Percentiles rank a stretch among this genome's conserved stretches.
These are phyloP conservation scores for Phytophthora litchii DNA, from an alignment of 352 stramenopile species.

Conservation along the genomic window DNA sequence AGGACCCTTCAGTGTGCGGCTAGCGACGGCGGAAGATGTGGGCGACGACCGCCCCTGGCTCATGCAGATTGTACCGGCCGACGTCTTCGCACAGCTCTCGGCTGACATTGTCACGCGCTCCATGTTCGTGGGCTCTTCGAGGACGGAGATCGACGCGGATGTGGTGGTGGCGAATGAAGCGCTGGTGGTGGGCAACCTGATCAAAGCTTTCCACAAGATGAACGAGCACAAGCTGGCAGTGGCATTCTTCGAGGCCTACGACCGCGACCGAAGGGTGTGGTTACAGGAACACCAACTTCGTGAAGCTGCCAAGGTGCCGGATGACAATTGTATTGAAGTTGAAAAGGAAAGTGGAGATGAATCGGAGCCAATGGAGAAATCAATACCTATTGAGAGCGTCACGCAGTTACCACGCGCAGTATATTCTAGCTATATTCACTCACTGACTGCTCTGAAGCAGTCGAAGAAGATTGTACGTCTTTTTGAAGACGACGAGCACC, in stretches of 20 bases:
- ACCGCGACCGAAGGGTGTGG: constrained; percentile 37
- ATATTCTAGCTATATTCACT: constrained; percentile 38
- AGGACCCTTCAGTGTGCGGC: constrained; percentile 8
- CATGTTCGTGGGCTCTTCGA: constrained; percentile 36
- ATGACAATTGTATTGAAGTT: background rate
- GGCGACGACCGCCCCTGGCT: constrained; percentile 7
- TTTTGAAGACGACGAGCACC: constrained; percentile 30
- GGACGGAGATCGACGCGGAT: constrained; percentile 2
- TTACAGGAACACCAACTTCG: constrained; percentile 35
- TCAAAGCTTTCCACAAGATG: constrained; percentile 31
- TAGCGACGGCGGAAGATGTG: constrained; percentile 8
- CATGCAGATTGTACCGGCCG: constrained; percentile 46
- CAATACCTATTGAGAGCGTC: constrained; percentile 6
- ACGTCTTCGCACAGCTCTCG: constrained; percentile 36
- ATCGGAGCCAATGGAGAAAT: constrained; percentile 2
- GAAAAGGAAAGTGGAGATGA: background rate
- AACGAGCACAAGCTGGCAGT: constrained; percentile 32
- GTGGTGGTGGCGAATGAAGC: constrained; percentile 44
- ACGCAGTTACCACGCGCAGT: constrained; percentile 24
- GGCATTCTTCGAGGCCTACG: constrained; percentile 45
- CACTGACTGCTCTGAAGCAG: constrained; percentile 30
- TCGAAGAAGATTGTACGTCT: constrained; percentile 38
- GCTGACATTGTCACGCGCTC: constrained; percentile 17
- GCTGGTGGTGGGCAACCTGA: constrained; percentile 28
- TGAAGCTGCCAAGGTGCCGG: constrained; percentile 16